Percentiles rank a stretch among this genome's conserved stretches.
Evolutionary conservation across 257 asterid genomes (phyloP).

Genomic region (Paraleonurus japonicus): DNA sequence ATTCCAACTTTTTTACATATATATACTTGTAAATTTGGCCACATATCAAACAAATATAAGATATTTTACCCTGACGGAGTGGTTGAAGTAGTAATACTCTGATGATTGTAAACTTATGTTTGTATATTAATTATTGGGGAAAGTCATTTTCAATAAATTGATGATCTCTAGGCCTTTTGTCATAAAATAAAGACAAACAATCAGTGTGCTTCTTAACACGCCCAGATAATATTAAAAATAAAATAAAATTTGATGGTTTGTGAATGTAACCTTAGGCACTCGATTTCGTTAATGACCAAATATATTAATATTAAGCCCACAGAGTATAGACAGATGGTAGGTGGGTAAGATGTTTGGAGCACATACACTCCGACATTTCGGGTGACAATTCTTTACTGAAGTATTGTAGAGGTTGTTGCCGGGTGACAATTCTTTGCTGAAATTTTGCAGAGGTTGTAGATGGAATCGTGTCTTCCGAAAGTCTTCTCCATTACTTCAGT

Average conservation of each 20-base stretch:
- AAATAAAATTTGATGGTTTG: background rate
- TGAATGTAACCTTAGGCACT: background rate
- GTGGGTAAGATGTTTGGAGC: no score
- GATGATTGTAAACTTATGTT: conserved; percentile 16
- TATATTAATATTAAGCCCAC: no score
- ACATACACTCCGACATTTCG: no score
- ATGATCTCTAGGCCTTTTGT: conserved; percentile 14
- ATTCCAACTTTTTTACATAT: background rate
- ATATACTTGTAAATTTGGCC: no score
- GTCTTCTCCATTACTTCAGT: no score
- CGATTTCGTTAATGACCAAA: background rate
- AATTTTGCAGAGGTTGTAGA: no score
- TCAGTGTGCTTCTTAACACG: background rate
- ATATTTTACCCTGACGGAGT: conserved; percentile 21
- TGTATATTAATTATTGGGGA: background rate
- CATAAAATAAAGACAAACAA: conserved; percentile 15
- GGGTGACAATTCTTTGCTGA: no score
- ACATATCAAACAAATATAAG: conserved; percentile 16
- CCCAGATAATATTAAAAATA: background rate
- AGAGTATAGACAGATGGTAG: no score
- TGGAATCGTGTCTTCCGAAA: no score
- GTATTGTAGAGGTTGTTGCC: no score
- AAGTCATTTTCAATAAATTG: conserved; percentile 22
- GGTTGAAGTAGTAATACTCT: background rate
- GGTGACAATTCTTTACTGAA: no score